phyloP scores from a whole-genome alignment of 345 rosid species.

The Camelina laxa region DNA sequence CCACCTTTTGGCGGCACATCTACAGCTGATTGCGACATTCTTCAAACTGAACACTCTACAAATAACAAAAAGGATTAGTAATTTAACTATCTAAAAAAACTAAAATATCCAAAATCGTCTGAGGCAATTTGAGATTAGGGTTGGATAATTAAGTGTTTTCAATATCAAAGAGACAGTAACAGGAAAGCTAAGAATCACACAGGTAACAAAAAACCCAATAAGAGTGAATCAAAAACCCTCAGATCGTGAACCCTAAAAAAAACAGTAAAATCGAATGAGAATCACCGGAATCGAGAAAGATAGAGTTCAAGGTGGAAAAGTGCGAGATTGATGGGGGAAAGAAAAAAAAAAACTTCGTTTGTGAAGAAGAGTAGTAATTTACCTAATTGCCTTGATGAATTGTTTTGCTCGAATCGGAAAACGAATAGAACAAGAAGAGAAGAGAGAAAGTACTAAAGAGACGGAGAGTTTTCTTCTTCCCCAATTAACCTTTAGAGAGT shows the following conservation, averaged over 20 bases:
- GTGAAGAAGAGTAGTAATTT: constrained; percentile 2
- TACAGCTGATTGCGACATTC: constrained; percentile 61
- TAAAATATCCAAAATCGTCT: neutral
- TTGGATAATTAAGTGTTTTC: neutral
- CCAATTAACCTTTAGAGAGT: constrained; percentile 34
- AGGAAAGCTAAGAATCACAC: neutral
- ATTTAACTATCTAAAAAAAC: constrained; percentile 7
- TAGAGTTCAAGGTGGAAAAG: neutral
- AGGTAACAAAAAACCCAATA: neutral
- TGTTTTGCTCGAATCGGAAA: constrained; percentile 13
- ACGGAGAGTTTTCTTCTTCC: constrained; percentile 39
- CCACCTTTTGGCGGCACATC: constrained; percentile 78
- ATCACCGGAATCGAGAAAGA: neutral
- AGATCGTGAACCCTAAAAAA: constrained; percentile 10
- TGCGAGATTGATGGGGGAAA: neutral
- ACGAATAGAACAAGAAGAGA: neutral
- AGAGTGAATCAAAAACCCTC: constrained; percentile 14
- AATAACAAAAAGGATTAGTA: neutral
- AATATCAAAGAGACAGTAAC: neutral
- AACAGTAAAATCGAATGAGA: neutral
- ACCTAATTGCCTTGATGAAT: constrained; percentile 3
- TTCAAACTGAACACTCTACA: constrained; percentile 25
- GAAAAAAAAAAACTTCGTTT: neutral
- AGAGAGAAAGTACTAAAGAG: constrained; percentile 14
- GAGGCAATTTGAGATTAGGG: neutral